Base-by-base conservation (phyloP, 257 asterid genomes). In the Paraleonurus japonicus region DNA sequence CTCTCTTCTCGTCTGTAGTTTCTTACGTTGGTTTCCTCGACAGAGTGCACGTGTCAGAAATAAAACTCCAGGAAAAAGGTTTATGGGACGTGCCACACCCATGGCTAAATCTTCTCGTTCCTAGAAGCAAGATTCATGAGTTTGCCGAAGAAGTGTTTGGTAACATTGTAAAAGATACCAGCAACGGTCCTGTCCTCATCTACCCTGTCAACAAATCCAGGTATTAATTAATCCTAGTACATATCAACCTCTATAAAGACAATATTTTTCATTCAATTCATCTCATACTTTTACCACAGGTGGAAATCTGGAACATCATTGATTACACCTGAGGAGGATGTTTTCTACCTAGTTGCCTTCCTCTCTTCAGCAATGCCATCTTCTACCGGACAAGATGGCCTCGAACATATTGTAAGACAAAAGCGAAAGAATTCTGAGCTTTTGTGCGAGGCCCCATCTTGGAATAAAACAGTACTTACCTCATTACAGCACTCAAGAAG, bases 1-100 rank as follows among this genome's bases (percentile, higher is more conserved):
- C 98, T 17, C 87, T 88, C 55, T 89, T 92, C 76, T 75, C 50
- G 23, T 75, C 98, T 12, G 96, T 92, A 80, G 90, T 89, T 53
- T 59, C 98, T 10, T 95, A 92, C 33, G 79, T 82, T 12, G 88
- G 89, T 15, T 92, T 92, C 71, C 79, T 95, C 7, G 89, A 95
- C 62, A 83, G 99, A 76, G 96, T 92, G 4, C 98, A 95, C 39
- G 81, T 81, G 1, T 81, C 94, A 4, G 98, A 89, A 76, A 70
- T 80, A 65, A 89, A 84, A 82, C 97, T 89, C 47, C 76, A 76
- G 39, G 81, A 79, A 64, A 82, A 84, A 30, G 98, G 99, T 19
- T 28, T 95, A 72, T 92, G 99, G 99, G 99, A 95, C 19, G 81
- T 95, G 37, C 94, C 97, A 53, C 98, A 95, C 72, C 99, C 99